These are phyloP conservation scores for Ogataea allantospora DNA, from an alignment of 805 yeast species.

Conservation along the genomic window DNA sequence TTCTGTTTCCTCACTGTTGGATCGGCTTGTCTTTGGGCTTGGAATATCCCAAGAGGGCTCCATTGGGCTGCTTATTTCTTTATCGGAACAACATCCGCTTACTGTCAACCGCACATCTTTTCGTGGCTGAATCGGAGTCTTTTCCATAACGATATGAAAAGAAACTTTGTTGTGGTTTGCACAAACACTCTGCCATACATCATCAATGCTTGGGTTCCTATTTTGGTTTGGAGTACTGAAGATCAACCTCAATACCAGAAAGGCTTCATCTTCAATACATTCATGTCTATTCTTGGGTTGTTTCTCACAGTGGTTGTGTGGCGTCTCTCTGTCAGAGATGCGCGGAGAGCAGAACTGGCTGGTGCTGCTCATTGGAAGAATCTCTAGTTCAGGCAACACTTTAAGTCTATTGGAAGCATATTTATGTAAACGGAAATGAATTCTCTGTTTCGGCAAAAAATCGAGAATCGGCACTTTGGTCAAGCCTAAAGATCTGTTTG, in stretches of 20 bases:
- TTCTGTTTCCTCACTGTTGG: slow-evolving; percentile 44
- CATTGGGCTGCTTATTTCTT: slow-evolving; percentile 54
- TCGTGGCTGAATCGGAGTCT: slow-evolving; percentile 54
- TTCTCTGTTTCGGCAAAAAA: slow-evolving; percentile 17
- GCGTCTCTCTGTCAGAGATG: slow-evolving; percentile 25
- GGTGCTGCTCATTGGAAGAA: slow-evolving; percentile 2
- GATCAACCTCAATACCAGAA: slow-evolving; percentile 37
- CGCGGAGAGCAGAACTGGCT: slow-evolving; percentile 33
- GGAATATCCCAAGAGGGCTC: slow-evolving; percentile 48
- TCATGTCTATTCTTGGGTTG: slow-evolving; percentile 34
- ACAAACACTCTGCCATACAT: slow-evolving; percentile 45
- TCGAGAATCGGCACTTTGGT: slow-evolving; percentile 10
- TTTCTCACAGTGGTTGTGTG: slow-evolving; percentile 29
- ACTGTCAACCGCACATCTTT: slow-evolving; percentile 57
- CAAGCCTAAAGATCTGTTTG: slow-evolving; percentile 11
- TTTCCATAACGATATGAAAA: slow-evolving; percentile 43
- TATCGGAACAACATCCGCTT: slow-evolving; percentile 45
- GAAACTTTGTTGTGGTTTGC: slow-evolving; percentile 38
- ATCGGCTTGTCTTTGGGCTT: slow-evolving; percentile 41
- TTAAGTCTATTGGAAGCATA: no score
- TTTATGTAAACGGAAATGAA: slow-evolving; percentile 20
- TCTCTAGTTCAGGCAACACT: slow-evolving; percentile 1
- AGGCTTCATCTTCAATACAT: slow-evolving; percentile 40
- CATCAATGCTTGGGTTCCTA: slow-evolving; percentile 41
- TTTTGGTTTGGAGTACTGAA: slow-evolving; percentile 39